These are phyloP conservation scores for Guadua angustifolia DNA, from an alignment of 176 grass and related monocot species.

Conservation along the genomic window DNA sequence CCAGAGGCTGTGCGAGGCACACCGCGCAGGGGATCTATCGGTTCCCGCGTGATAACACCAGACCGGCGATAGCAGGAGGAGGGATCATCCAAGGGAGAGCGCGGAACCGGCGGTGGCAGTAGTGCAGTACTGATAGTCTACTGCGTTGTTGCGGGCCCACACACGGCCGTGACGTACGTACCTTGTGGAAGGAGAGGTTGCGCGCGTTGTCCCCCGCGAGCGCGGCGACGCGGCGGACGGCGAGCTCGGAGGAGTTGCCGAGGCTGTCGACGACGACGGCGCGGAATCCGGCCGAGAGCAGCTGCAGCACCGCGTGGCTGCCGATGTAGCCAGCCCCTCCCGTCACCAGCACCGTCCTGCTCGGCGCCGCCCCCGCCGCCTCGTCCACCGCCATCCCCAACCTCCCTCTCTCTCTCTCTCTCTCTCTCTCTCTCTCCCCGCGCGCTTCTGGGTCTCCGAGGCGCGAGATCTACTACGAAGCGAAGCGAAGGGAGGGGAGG, in stretches of 20 bases:
- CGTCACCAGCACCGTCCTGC: slow-evolving; percentile 77
- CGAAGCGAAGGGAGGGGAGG: background rate
- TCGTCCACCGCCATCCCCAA: slow-evolving; percentile 24
- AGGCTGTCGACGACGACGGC: slow-evolving; percentile 83
- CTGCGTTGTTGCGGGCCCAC: background rate
- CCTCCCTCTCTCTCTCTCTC: background rate
- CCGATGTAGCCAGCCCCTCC: slow-evolving; percentile 95
- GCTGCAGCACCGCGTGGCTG: slow-evolving; percentile 91
- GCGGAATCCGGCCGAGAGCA: slow-evolving; percentile 66
- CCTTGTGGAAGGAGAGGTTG: slow-evolving; percentile 77
- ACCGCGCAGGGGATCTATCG: background rate
- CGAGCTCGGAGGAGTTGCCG: slow-evolving; percentile 75
- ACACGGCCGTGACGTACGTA: slow-evolving; percentile 2
- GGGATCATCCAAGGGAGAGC: background rate
- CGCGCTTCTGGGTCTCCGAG: background rate
- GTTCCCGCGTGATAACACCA: background rate
- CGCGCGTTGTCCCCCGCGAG: slow-evolving; percentile 64
- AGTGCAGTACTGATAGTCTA: background rate
- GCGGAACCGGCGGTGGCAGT: background rate
- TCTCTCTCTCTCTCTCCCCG: background rate
- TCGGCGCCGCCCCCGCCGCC: slow-evolving; percentile 28
- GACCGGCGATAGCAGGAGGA: background rate
- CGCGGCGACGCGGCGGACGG: slow-evolving; percentile 62
- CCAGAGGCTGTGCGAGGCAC: background rate
- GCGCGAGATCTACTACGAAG: slow-evolving; percentile 39